Base-by-base conservation (phyloP, 495 filamentous ascomycete species). In the Stereocaulon alpinum region DNA sequence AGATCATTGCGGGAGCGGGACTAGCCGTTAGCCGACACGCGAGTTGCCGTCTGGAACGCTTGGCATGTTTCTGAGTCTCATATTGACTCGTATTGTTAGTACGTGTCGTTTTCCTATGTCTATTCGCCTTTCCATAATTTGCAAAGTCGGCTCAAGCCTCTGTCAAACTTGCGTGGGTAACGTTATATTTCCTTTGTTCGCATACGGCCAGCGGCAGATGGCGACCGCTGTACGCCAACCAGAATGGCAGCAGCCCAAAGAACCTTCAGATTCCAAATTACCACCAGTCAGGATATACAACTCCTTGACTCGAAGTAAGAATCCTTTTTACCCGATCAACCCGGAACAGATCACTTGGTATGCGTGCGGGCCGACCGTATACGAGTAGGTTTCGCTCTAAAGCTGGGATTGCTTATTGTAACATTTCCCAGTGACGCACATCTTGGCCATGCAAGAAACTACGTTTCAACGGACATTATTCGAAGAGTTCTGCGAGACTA, bases 381-480 rank as follows among this genome's bases (percentile, higher is more conserved):
- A 95, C 69, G 56, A 30, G 44, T 52, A 44, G 6, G 27, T 43
- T 20, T 1, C 10, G 27, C 4, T 52, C 27, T 42, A n/a, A 14
- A 12, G n/a, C 11, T 6, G 6, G 30, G 22, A 9, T 37, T 14
- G 9, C 18, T 12, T 14, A 34, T 32, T 30, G 40, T 60, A 29
- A 60, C 22, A 10, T 0, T n/a, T 15, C 5, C 7, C 34, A 51
- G 95, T 69, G 86, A 89, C 72, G 80, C 87, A 59, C 89, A 96
- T 80, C 71, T 96, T 42, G 92, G 91, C 24, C 91, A 96, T 73
- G 89, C 89, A 12, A 77, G 56, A 32, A 98, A 95, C 73, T 96
- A 96, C 85, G 88, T 96, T 55, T 87, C 82, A 34, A 94, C 89
- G 17, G 93, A 97, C 72, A 93, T 98, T 48, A 83, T 97, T 61